These are phyloP conservation scores for Yamadazyma aaseri DNA, from an alignment of 1,139 yeast species.

Conservation along the genomic window DNA sequence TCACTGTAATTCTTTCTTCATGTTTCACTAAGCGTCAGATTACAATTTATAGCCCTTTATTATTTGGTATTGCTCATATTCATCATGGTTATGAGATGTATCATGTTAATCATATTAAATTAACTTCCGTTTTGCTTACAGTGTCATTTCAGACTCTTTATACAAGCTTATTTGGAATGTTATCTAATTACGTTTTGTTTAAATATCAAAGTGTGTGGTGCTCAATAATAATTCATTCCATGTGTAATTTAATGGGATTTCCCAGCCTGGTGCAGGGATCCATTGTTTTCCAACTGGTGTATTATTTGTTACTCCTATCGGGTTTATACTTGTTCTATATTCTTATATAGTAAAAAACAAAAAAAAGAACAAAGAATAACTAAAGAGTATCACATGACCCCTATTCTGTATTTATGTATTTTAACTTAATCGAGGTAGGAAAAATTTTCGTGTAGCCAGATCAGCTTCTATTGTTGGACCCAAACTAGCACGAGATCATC, in stretches of 20 bases:
- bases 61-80: conserved; percentile 88
- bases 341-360: conserved; percentile 1
- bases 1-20: conserved; percentile 40
- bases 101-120: conserved; percentile 3
- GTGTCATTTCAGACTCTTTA: conserved; percentile 58
- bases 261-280: conserved; percentile 43
- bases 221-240: conserved; percentile 60
- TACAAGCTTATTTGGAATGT: conserved; percentile 78
- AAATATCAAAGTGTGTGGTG: conserved; percentile 59
- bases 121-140: conserved; percentile 7
- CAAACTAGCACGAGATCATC: too few species aligned
- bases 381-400: too few species aligned
- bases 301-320: conserved; percentile 7
- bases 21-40: conserved; percentile 20
- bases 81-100: conserved; percentile 72
- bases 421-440: too few species aligned
- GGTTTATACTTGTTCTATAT: conserved; percentile 8
- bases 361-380: too few species aligned
- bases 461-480: too few species aligned
- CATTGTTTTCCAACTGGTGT: conserved; percentile 1
- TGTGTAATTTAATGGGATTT: conserved; percentile 80
- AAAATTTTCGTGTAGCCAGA: too few species aligned
- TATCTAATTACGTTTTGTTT: conserved; percentile 62
- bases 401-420: too few species aligned
- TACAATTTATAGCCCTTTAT: conserved; percentile 56